Evolutionary conservation across 1,139 yeast genomes (phyloP).

Genomic region (Saccharomyces uvarum): DNA sequence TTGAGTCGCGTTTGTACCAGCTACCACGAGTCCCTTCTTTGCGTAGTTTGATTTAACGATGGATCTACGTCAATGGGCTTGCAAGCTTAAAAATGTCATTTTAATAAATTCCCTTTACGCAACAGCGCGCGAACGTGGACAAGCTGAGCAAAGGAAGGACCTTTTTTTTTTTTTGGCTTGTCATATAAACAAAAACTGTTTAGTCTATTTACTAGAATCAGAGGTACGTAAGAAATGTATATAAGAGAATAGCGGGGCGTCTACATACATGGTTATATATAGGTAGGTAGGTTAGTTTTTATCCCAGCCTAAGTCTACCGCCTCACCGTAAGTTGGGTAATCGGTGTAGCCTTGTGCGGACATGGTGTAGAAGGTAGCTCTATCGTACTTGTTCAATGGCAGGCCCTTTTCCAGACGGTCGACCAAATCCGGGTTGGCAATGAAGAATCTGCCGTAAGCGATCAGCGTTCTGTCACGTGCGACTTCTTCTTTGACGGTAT

Average conservation of each 20-base stretch:
- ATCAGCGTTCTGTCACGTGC: conserved; percentile 36
- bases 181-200: neutral
- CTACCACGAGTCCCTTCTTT: neutral
- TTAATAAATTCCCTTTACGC: neutral
- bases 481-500: conserved; percentile 25
- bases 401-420: conserved; percentile 34
- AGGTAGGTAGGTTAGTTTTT: neutral
- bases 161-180: neutral
- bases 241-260: neutral
- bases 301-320: neutral
- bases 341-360: conserved; percentile 33
- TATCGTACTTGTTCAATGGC: conserved; percentile 15
- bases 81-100: neutral
- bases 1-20: neutral
- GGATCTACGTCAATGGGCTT: neutral
- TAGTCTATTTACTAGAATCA: neutral
- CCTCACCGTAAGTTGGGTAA: conserved; percentile 17
- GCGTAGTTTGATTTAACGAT: neutral
- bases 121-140: neutral
- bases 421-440: conserved; percentile 45
- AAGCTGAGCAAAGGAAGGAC: neutral
- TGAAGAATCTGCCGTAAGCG: conserved; percentile 42
- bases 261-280: neutral
- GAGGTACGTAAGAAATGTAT: neutral
- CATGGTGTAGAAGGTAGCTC: conserved; percentile 33